phyloP scores from a whole-genome alignment of 2,329 filamentous ascomycete genomes.

The Truncatella angustata region DNA sequence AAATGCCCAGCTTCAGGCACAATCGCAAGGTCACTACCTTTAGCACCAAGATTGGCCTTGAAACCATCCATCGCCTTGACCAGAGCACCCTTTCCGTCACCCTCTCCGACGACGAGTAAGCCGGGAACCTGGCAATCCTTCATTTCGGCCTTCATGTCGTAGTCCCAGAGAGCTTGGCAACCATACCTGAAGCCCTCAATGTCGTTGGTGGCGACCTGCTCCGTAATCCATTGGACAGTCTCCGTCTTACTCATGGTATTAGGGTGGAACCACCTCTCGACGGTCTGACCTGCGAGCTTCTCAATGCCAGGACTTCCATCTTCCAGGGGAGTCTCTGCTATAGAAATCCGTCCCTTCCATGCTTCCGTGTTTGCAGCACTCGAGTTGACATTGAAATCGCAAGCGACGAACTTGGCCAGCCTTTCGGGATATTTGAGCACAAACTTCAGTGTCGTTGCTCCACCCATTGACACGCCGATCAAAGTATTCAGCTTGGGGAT shows the following conservation, averaged over 20 bases:
- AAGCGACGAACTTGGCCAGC: slow-evolving; percentile 78
- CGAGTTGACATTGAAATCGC: slow-evolving; percentile 75
- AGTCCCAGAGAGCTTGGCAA: slow-evolving; percentile 70
- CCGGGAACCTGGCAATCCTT: slow-evolving; percentile 54
- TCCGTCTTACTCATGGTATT: slow-evolving; percentile 45
- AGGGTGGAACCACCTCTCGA: slow-evolving; percentile 76
- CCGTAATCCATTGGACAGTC: slow-evolving; percentile 55
- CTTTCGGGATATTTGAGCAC: slow-evolving; percentile 78
- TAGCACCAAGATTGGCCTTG: slow-evolving; percentile 53
- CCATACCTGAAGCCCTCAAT: slow-evolving; percentile 67
- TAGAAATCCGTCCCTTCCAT: slow-evolving; percentile 73
- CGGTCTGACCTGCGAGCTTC: slow-evolving; percentile 67
- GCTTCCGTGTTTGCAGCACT: slow-evolving; percentile 73
- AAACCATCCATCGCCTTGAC: slow-evolving; percentile 80
- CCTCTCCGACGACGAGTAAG: slow-evolving; percentile 69
- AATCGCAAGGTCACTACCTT: slow-evolving; percentile 58
- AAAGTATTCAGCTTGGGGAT: slow-evolving; percentile 65
- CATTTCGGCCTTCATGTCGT: slow-evolving; percentile 62
- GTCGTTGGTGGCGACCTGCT: slow-evolving; percentile 68
- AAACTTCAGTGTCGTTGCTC: slow-evolving; percentile 73
- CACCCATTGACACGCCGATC: slow-evolving; percentile 78
- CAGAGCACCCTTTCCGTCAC: slow-evolving; percentile 68
- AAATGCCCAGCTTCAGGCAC: slow-evolving; percentile 74
- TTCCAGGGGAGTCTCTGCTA: slow-evolving; percentile 55
- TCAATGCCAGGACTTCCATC: slow-evolving; percentile 58